Conservation (phyloP, 495 filamentous ascomycete genomes). For the Penicillium coprophilum region DNA sequence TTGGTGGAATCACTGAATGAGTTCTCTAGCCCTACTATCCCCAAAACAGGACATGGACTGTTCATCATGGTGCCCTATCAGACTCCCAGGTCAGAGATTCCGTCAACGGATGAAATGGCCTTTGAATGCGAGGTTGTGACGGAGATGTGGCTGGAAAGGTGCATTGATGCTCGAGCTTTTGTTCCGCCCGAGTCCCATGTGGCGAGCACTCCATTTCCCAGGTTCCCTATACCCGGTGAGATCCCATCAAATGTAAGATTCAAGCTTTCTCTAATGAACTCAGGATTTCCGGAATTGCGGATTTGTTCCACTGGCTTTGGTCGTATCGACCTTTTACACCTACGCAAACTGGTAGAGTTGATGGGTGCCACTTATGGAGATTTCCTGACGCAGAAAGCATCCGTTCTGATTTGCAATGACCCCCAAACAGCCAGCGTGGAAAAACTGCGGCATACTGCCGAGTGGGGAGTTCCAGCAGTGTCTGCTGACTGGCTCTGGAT, state of each 20-base stretch:
- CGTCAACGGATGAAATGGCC: constrained; percentile 43
- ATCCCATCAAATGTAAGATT: not conserved
- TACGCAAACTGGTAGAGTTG: constrained; percentile 69
- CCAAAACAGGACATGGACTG: constrained; percentile 40
- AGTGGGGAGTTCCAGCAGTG: constrained; percentile 76
- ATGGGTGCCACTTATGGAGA: constrained; percentile 77
- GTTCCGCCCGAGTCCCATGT: constrained; percentile 69
- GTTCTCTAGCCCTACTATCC: constrained; percentile 41
- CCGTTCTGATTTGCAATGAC: constrained; percentile 66
- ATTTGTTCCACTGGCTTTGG: constrained; percentile 82
- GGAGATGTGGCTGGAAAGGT: constrained; percentile 91
- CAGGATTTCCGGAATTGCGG: constrained; percentile 62
- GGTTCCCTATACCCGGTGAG: constrained; percentile 64
- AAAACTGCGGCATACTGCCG: constrained; percentile 71
- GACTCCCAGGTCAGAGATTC: constrained; percentile 34
- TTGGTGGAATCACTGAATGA: constrained; percentile 43
- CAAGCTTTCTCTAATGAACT: constrained; percentile 17
- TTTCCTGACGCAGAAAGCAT: constrained; percentile 61
- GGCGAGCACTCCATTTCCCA: constrained; percentile 70
- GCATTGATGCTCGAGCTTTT: constrained; percentile 69
- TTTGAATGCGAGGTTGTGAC: constrained; percentile 62
- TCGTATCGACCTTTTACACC: constrained; percentile 80
- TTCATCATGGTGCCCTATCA: constrained; percentile 59
- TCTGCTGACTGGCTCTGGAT: constrained; percentile 79
- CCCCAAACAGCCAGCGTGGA: constrained; percentile 60